Conservation (phyloP, 352 stramenopile species). For the Phytophthora hybrid region DNA sequence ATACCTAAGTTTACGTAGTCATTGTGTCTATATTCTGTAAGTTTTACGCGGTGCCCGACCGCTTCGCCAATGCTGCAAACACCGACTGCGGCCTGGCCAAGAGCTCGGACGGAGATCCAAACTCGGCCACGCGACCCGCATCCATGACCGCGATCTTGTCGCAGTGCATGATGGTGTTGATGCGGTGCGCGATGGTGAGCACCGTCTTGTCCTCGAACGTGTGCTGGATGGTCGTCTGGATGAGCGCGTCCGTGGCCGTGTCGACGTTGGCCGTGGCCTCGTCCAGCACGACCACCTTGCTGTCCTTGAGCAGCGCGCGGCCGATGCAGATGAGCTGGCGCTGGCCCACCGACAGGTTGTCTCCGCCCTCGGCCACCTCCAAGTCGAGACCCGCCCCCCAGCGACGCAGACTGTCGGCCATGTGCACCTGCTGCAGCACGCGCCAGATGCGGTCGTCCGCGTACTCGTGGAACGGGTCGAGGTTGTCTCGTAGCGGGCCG, state of each 20-base stretch:
- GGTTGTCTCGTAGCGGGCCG: slow-evolving; percentile 89
- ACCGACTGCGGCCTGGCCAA: slow-evolving; percentile 75
- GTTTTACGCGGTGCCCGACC: neutral
- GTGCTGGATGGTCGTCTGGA: slow-evolving; percentile 78
- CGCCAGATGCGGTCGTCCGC: slow-evolving; percentile 73
- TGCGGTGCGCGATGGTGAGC: slow-evolving; percentile 79
- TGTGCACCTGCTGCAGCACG: slow-evolving; percentile 64
- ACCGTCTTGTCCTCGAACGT: slow-evolving; percentile 92
- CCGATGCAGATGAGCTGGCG: slow-evolving; percentile 95
- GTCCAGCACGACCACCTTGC: slow-evolving; percentile 95
- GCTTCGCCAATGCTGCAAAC: slow-evolving; percentile 63
- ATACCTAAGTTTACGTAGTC: no score
- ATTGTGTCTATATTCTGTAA: no score
- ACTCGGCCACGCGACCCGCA: slow-evolving; percentile 90
- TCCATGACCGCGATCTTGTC: slow-evolving; percentile 92
- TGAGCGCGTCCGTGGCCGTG: slow-evolving; percentile 59
- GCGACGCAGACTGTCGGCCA: slow-evolving; percentile 66
- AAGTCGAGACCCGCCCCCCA: slow-evolving; percentile 81
- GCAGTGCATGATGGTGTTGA: slow-evolving; percentile 92
- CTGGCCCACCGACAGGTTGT: slow-evolving; percentile 88
- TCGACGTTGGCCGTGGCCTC: slow-evolving; percentile 94
- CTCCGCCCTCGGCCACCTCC: slow-evolving; percentile 90
- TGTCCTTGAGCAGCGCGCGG: slow-evolving; percentile 92
- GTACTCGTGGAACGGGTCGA: slow-evolving; percentile 92
- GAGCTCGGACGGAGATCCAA: slow-evolving; percentile 84